Base-by-base conservation (phyloP, 1,139 yeast species). In the Chernovozyma aurita region DNA sequence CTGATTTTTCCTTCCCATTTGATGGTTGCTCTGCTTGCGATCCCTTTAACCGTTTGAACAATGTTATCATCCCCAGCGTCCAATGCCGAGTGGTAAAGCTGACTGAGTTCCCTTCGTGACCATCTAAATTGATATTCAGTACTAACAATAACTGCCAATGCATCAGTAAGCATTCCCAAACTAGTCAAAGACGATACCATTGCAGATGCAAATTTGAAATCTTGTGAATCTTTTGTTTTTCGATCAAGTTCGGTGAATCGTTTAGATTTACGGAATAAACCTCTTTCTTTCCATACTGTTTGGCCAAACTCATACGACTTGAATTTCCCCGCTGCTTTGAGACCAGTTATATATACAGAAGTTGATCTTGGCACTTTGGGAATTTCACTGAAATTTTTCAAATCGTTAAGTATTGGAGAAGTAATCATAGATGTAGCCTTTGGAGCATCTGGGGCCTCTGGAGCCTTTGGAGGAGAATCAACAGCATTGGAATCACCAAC, bases 201-300 rank as follows among this genome's bases (percentile, higher is more conserved):
- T 11, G 73, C 65, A 27, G 71, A 59, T 2, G 95, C 94, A 63
- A 85, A 84, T 41, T 67, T 66, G 56, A 80, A 82, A 53, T 88
- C 96, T 1, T 66, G 59, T 9, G 56, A 48, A 31, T 71, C 71
- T 46, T 78, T 79, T 25, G 56, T 57, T 1, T 42, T 46, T 8
- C 63, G 49, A 1, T 65, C 38, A 24, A 79, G 45, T 1, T 45
- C 38, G 38, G 64, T 72, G 61, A 80, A 85, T 1, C 46, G 45
- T 0, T 41, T 33, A 0, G 85, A 69, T 41, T 78, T 78, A 34
- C 97, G 68, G 60, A 70, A 86, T 28, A 56, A 46, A 2, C 96
- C 97, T 50, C 96, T 72, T 51, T 85, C 95, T 2, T 61, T 57
- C 95, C 96, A 86, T 1, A 84, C 66, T 26, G 61, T 56, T 39